Conservation (phyloP, 2,329 filamentous ascomycete species). For the Ceratocystis harringtonii region DNA sequence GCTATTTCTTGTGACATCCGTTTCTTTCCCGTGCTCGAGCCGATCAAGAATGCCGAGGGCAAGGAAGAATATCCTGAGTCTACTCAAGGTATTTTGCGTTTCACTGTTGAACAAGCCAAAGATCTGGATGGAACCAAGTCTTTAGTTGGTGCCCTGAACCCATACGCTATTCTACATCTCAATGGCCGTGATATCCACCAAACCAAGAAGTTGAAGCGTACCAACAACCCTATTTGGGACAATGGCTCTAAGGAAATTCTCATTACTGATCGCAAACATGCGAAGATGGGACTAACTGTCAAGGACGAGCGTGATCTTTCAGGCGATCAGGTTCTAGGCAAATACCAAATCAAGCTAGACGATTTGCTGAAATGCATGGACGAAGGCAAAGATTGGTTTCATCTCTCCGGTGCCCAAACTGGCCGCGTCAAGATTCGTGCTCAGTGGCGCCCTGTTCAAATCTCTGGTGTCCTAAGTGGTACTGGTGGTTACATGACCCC, state of each 20-base stretch:
- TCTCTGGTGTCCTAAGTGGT: conserved; percentile 60
- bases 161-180: conserved; percentile 74
- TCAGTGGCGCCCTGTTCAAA: conserved; percentile 87
- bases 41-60: conserved; percentile 47
- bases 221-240: conserved; percentile 93
- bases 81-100: conserved; percentile 84
- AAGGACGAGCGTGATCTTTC: conserved; percentile 87
- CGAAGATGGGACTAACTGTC: conserved; percentile 79
- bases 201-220: conserved; percentile 87
- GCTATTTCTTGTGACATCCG: conserved; percentile 66
- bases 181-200: conserved; percentile 84
- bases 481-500: conserved; percentile 85
- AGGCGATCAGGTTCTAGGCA: conserved; percentile 71
- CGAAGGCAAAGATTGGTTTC: conserved; percentile 94
- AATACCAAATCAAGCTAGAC: conserved; percentile 87
- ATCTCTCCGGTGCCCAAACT: conserved; percentile 62
- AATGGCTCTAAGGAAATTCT: conserved; percentile 87
- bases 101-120: conserved; percentile 91
- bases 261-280: conserved; percentile 82
- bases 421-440: conserved; percentile 82
- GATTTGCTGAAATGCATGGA: conserved; percentile 83
- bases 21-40: conserved; percentile 75
- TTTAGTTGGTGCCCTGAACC: conserved; percentile 77
- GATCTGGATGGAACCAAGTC: conserved; percentile 88
- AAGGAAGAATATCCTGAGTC: conserved; percentile 67